These are phyloP conservation scores for Allium fistulosum DNA, from an alignment of 106 monocot genomes.

Conservation along the genomic window DNA sequence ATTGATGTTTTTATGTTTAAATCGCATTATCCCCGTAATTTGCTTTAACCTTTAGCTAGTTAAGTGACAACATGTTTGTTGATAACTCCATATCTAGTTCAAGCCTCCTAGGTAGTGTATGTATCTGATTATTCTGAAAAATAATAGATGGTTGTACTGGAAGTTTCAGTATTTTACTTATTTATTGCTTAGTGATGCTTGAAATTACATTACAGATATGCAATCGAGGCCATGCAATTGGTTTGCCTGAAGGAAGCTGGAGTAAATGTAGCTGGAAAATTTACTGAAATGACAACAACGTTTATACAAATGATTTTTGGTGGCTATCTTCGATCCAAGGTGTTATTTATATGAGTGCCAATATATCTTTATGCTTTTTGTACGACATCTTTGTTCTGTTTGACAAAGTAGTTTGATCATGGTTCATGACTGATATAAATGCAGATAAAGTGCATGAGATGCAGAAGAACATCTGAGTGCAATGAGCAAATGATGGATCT, in stretches of 20 bases:
- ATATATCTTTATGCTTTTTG: background rate
- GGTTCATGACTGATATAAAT: constrained; percentile 10
- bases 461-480: constrained; percentile 56
- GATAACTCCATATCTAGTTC: no score
- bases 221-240: constrained; percentile 83
- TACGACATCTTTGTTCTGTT: no score
- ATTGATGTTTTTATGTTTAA: background rate
- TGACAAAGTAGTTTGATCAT: no score
- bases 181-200: no score
- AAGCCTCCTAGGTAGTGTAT: no score
- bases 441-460: constrained; percentile 83
- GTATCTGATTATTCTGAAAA: background rate
- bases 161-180: background rate
- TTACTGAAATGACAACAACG: constrained; percentile 56
- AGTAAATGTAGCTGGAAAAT: constrained; percentile 6
- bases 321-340: constrained; percentile 89
- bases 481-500: constrained; percentile 87
- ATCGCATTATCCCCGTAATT: background rate
- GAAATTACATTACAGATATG: constrained; percentile 33
- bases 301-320: constrained; percentile 83
- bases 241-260: constrained; percentile 54
- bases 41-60: background rate
- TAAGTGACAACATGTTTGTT: no score
- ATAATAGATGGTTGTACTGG: background rate
- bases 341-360: constrained; percentile 9